A percentile compares a stretch with the other conserved stretches of the same genome.
phyloP scores from a whole-genome alignment of 2,329 filamentous ascomycete species.

The Talaromyces sp. region DNA sequence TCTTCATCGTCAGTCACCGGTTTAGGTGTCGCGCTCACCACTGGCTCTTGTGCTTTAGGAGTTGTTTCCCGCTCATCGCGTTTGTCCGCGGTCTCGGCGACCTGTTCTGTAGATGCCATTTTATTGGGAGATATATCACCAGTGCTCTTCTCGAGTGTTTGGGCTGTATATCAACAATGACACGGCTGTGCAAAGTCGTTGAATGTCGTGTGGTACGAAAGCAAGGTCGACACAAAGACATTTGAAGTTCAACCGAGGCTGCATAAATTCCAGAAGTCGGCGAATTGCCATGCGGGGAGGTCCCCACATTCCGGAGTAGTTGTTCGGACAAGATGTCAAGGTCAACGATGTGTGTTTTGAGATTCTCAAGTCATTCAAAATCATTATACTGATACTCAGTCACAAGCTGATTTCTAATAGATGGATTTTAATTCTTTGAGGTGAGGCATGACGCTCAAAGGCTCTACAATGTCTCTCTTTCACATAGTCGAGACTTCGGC shows the following conservation, averaged over 20 bases:
- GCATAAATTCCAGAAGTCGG: not conserved
- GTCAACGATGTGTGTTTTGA: not conserved
- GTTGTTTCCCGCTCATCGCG: conserved; percentile 3
- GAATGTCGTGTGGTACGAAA: not conserved
- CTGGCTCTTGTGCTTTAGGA: not conserved
- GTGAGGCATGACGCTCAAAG: not conserved
- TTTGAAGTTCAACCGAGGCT: conserved; percentile 7
- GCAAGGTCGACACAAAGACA: not conserved
- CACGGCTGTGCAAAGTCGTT: not conserved
- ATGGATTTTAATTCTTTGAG: no score
- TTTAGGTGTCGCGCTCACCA: conserved; percentile 14
- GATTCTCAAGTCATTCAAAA: not conserved
- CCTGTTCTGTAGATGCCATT: conserved; percentile 15
- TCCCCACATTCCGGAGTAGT: not conserved
- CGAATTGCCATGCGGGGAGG: conserved; percentile 6
- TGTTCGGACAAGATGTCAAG: not conserved
- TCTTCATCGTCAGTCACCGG: conserved; percentile 65
- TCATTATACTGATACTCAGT: not conserved
- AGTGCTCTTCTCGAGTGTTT: not conserved
- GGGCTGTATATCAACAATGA: not conserved
- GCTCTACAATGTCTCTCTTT: not conserved
- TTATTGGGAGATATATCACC: not conserved
- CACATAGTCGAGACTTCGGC: not conserved
- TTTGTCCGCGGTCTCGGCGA: not conserved
- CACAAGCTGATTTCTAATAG: not conserved